A percentile compares a stretch with the other conserved stretches of the same genome.
These are phyloP conservation scores for Pelargonium myrrhifolium DNA, from an alignment of 441 rosid species.

Conservation along the genomic window DNA sequence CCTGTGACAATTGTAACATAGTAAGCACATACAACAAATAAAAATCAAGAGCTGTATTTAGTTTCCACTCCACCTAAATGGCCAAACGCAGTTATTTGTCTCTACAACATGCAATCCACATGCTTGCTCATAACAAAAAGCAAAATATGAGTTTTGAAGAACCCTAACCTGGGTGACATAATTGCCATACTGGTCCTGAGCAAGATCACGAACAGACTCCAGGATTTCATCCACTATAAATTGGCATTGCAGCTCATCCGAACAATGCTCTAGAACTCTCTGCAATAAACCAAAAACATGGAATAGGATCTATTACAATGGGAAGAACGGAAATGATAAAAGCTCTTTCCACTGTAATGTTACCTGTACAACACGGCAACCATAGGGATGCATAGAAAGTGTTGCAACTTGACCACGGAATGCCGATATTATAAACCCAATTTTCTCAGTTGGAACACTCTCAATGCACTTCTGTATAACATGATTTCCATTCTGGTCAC, in stretches of 20 bases:
- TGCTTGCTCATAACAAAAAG: neutral
- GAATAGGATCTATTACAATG: neutral
- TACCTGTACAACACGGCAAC: constrained; percentile 99
- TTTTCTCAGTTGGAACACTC: constrained; percentile 64
- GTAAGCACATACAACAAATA: too few species aligned
- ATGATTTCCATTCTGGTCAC: constrained; percentile 97
- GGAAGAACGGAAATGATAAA: neutral
- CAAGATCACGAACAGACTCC: constrained; percentile 74
- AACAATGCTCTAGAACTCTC: constrained; percentile 96
- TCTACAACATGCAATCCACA: too few species aligned
- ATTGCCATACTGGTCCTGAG: constrained; percentile 98
- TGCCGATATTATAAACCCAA: constrained; percentile 76
- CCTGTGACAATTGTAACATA: too few species aligned
- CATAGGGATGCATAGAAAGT: constrained; percentile 96
- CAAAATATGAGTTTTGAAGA: neutral
- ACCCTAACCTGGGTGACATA: constrained; percentile 84
- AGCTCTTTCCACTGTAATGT: neutral
- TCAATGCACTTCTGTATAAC: constrained; percentile 96
- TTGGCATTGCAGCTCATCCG: constrained; percentile 63
- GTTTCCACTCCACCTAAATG: too few species aligned
- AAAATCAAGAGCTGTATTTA: too few species aligned
- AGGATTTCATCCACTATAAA: constrained; percentile 88
- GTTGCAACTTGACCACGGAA: constrained; percentile 77
- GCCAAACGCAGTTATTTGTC: too few species aligned
- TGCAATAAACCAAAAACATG: constrained; percentile 26